Percentiles rank a stretch among this genome's conserved stretches.
Evolutionary conservation across 768 basidiomycete species (phyloP).

Genomic region (Russula emetica): DNA sequence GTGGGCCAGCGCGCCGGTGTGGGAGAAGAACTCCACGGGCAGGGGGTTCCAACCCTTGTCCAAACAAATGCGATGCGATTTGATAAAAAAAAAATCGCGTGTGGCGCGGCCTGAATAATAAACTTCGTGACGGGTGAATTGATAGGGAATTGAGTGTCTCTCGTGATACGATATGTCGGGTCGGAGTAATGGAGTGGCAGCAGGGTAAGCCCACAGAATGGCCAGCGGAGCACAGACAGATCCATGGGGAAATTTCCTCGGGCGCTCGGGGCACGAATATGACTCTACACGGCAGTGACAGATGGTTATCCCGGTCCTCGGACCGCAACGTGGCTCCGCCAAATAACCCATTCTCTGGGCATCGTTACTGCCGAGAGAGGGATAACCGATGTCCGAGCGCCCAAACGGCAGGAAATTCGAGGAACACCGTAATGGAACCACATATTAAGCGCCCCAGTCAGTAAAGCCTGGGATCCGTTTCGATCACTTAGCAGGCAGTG

Average conservation of each 20-base stretch:
- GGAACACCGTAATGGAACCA: neutral
- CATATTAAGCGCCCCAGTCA: neutral
- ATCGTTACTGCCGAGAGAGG: neutral
- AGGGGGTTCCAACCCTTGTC: neutral
- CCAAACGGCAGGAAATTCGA: conserved; percentile 3
- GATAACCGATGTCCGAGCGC: neutral
- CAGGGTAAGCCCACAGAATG: neutral
- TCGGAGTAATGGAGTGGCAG: neutral
- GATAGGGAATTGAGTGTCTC: neutral
- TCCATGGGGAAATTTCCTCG: conserved; percentile 10
- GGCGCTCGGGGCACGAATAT: conserved; percentile 1
- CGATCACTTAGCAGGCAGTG: conserved; percentile 14
- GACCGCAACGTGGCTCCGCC: neutral
- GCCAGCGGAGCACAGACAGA: conserved; percentile 3
- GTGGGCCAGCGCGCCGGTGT: conserved; percentile 21
- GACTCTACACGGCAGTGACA: neutral
- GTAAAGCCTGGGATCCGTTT: conserved; percentile 12
- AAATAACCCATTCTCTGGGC: conserved; percentile 1
- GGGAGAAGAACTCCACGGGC: conserved; percentile 1
- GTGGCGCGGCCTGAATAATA: neutral
- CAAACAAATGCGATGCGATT: neutral
- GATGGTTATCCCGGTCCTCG: conserved; percentile 11
- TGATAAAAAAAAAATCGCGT: conserved; percentile 22
- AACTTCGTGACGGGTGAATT: neutral
- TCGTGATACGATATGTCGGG: neutral